Evolutionary conservation across 495 filamentous ascomycete species (phyloP).

Genomic region (Aspergillus sparsus): DNA sequence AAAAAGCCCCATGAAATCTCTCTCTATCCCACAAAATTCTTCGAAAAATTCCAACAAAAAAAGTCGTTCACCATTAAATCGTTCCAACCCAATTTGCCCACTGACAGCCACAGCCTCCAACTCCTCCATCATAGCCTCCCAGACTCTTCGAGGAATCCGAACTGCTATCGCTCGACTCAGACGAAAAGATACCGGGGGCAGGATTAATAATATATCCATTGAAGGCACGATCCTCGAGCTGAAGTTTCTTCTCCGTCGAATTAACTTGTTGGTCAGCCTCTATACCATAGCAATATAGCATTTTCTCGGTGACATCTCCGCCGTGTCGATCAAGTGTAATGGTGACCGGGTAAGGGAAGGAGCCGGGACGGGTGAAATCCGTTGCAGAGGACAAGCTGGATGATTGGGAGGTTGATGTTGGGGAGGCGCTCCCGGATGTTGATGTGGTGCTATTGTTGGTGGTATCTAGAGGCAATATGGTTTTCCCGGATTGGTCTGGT

Average conservation of each 20-base stretch:
- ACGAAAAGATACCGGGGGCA: constrained; percentile 46
- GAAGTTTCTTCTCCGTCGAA: constrained; percentile 50
- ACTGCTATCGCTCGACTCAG: constrained; percentile 33
- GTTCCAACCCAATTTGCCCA: constrained; percentile 28
- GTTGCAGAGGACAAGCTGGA: constrained; percentile 48
- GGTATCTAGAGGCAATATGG: constrained; percentile 40
- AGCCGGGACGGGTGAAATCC: constrained; percentile 62
- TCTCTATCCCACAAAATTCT: not conserved
- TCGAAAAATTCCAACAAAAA: not conserved
- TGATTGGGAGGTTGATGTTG: constrained; percentile 26
- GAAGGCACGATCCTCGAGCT: constrained; percentile 59
- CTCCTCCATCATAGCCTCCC: constrained; percentile 28
- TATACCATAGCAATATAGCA: constrained; percentile 70
- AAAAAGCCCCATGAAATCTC: too few species aligned
- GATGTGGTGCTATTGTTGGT: constrained; percentile 23
- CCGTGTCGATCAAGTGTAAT: constrained; percentile 82
- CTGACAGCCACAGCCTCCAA: constrained; percentile 26
- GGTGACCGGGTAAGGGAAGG: constrained; percentile 84
- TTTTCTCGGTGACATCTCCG: constrained; percentile 61
- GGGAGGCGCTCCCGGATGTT: constrained; percentile 25
- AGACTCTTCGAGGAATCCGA: constrained; percentile 1
- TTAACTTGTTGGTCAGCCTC: constrained; percentile 52
- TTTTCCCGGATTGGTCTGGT: constrained; percentile 40
- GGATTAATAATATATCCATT: constrained; percentile 64
- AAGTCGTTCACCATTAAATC: not conserved